These are phyloP conservation scores for Bonnemaisonia californica DNA, from an alignment of 31 red algal species.

Conservation along the genomic window DNA sequence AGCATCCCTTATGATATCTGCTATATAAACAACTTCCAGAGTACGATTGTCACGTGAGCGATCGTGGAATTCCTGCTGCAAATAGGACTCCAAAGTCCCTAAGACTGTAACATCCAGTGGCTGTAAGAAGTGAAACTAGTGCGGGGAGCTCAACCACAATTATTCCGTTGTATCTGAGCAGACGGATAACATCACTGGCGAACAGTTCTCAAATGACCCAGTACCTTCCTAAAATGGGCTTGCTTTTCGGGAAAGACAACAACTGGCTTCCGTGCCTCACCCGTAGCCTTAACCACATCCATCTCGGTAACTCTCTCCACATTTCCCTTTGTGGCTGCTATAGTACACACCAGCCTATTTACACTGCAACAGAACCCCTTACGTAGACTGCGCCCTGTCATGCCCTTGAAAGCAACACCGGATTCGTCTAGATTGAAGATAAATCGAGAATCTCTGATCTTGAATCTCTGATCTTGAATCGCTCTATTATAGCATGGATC, in stretches of 20 bases:
- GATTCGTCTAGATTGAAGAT: conserved; percentile 30
- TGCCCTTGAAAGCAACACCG: neutral
- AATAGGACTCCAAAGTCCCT: too few species aligned
- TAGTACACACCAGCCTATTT: neutral
- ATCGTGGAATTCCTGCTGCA: too few species aligned
- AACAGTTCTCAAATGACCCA: too few species aligned
- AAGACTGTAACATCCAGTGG: too few species aligned
- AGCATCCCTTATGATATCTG: too few species aligned
- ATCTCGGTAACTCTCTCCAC: conserved; percentile 32
- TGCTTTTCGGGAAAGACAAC: conserved; percentile 42
- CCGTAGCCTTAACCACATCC: conserved; percentile 8
- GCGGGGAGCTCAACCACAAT: too few species aligned
- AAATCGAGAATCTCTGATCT: neutral
- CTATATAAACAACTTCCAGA: too few species aligned
- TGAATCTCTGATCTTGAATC: conserved; percentile 10
- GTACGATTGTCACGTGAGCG: too few species aligned
- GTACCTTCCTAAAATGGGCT: neutral
- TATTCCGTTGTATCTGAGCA: too few species aligned
- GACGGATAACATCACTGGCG: too few species aligned
- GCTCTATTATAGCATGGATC: neutral
- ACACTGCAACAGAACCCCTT: neutral
- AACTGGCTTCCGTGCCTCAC: conserved; percentile 9
- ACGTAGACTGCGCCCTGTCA: neutral
- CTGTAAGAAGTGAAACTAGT: too few species aligned
- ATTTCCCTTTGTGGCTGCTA: conserved; percentile 7